These are phyloP conservation scores for Botrytis galanthina DNA, from an alignment of 2,329 filamentous ascomycete species.

Conservation along the genomic window DNA sequence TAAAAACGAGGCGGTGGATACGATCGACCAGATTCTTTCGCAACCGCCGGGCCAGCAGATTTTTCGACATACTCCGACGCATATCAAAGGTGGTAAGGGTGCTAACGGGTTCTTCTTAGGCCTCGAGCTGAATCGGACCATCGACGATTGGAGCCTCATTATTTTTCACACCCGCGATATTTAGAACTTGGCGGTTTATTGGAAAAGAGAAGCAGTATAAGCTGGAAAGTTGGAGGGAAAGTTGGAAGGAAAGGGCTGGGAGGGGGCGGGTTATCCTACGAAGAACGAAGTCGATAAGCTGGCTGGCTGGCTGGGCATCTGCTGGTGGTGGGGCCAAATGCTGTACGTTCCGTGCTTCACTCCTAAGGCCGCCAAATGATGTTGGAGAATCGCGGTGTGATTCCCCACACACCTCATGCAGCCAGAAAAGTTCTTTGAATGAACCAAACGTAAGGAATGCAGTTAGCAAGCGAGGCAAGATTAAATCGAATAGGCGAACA, in stretches of 20 bases:
- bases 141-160: not conserved
- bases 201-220: not conserved
- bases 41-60: slow-evolving; percentile 16
- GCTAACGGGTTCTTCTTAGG: not conserved
- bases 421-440: slow-evolving; percentile 9
- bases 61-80: slow-evolving; percentile 1
- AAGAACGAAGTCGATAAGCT: not conserved
- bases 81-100: not conserved
- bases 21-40: slow-evolving; percentile 17
- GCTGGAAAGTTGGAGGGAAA: not conserved
- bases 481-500: not conserved
- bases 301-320: not conserved
- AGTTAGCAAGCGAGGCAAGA: no score
- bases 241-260: not conserved
- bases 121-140: slow-evolving; percentile 11
- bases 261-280: not conserved
- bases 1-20: slow-evolving; percentile 20
- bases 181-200: not conserved
- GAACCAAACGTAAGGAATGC: not conserved
- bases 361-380: slow-evolving; percentile 4
- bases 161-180: not conserved
- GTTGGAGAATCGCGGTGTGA: slow-evolving; percentile 1
- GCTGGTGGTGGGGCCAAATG: not conserved
- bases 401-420: slow-evolving; percentile 18
- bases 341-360: no score